Evolutionary conservation across 2,329 filamentous ascomycete species (phyloP).

Genomic region (Aspergillus brunneoviolaceus): DNA sequence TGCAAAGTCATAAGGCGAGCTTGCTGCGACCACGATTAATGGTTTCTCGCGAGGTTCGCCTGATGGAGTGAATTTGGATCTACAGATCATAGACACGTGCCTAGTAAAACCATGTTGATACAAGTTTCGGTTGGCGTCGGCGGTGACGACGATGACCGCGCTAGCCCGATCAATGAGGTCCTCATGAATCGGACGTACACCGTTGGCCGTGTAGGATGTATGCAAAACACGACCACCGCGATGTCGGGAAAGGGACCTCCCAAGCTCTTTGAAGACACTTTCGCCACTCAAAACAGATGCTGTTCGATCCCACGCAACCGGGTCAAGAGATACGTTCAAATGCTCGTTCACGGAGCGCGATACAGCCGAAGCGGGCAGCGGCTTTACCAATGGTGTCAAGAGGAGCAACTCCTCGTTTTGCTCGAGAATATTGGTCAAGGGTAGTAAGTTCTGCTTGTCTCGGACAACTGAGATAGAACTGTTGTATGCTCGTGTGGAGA

Average conservation of each 20-base stretch:
- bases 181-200: slow-evolving; percentile 87
- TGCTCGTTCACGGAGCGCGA: slow-evolving; percentile 64
- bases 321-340: slow-evolving; percentile 52
- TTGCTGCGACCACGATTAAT: slow-evolving; percentile 85
- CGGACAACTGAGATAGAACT: slow-evolving; percentile 89
- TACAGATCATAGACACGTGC: slow-evolving; percentile 91
- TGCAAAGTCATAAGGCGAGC: slow-evolving; percentile 94
- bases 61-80: slow-evolving; percentile 39
- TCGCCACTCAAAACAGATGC: slow-evolving; percentile 83
- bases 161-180: slow-evolving; percentile 86
- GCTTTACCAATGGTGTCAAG: slow-evolving; percentile 85
- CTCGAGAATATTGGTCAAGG: slow-evolving; percentile 76
- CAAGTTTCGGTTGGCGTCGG: slow-evolving; percentile 88
- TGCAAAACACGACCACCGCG: slow-evolving; percentile 84
- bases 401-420: slow-evolving; percentile 86
- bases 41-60: slow-evolving; percentile 66
- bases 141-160: slow-evolving; percentile 85
- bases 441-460: slow-evolving; percentile 81
- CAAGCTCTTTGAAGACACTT: slow-evolving; percentile 86
- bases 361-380: slow-evolving; percentile 82
- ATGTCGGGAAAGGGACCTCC: slow-evolving; percentile 80
- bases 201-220: slow-evolving; percentile 93
- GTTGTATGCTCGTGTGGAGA: slow-evolving; percentile 86
- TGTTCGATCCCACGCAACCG: slow-evolving; percentile 55
- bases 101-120: slow-evolving; percentile 96